Conservation (phyloP, 1,139 yeast genomes). For the Suhomyces ambrosiae region DNA sequence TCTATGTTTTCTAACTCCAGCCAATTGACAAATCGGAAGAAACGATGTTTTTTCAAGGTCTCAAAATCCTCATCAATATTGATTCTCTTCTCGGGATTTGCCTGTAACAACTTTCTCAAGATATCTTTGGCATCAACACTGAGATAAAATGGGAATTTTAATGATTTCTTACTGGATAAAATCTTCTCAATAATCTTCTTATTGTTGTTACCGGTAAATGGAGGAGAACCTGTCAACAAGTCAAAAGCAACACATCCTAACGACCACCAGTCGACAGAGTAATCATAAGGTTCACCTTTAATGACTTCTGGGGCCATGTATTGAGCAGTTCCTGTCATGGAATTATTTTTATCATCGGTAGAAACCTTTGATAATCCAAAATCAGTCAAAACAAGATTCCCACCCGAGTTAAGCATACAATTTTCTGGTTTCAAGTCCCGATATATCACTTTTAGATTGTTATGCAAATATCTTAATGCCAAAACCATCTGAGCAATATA, state of each 20-base stretch:
- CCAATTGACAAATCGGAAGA: slow-evolving; percentile 84
- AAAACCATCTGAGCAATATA: slow-evolving; percentile 86
- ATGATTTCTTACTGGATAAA: slow-evolving; percentile 59
- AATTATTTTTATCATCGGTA: slow-evolving; percentile 48
- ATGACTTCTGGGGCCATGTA: slow-evolving; percentile 96
- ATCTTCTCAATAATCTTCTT: slow-evolving; percentile 82
- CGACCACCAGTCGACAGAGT: slow-evolving; percentile 96
- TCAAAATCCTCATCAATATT: slow-evolving; percentile 62
- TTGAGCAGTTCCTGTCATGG: slow-evolving; percentile 92
- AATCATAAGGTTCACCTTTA: slow-evolving; percentile 82
- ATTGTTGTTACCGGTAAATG: slow-evolving; percentile 88
- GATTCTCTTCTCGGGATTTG: slow-evolving; percentile 73
- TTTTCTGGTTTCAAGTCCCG: slow-evolving; percentile 94
- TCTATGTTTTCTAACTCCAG: slow-evolving; percentile 51
- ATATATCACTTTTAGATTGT: slow-evolving; percentile 76
- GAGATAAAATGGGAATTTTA: slow-evolving; percentile 79
- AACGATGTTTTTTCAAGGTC: slow-evolving; percentile 65
- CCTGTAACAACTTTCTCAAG: slow-evolving; percentile 68
- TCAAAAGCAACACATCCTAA: slow-evolving; percentile 89
- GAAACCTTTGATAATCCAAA: slow-evolving; percentile 87
- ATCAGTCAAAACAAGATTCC: slow-evolving; percentile 85
- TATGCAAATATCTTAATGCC: slow-evolving; percentile 79
- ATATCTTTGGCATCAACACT: slow-evolving; percentile 86
- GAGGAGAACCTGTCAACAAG: slow-evolving; percentile 88
- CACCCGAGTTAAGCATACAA: slow-evolving; percentile 76